Base-by-base conservation (phyloP, 768 basidiomycete species). In the Suillus subluteus region DNA sequence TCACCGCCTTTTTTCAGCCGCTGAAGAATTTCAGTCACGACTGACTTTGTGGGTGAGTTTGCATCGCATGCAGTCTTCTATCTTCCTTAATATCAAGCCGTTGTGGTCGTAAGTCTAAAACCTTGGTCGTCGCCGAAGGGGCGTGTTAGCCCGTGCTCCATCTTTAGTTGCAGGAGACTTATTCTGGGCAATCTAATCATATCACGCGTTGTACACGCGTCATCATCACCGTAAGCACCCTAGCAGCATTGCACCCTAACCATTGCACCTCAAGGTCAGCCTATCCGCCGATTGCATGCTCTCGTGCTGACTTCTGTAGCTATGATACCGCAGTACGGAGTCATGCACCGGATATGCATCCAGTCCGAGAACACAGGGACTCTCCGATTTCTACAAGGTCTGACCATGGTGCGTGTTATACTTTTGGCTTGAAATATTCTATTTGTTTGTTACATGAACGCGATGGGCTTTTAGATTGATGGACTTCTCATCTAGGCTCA, bases 1-100 rank as follows among this genome's bases (percentile, higher is more conserved):
- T 79, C 79, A 77, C 63, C 64, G 11, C 30, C 18, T 43, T 41
- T 30, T 26, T 12, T 8, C 40, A 41, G 23, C 26, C 18, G 26
- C 59, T 30, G 59, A 43, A 40, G 41, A 43, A 43, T 61, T 26
- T 12, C 26, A 41, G 26, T 61, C 26, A 41, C 6, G 26, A 41
- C 26, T 59, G 16, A 16, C 12, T 30, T 21, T 26, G 5, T 61
- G 26, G 21, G 55, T n/a, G 32, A 56, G 55, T n/a, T 7, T 37
- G 11, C 21, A 37, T 56, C 6, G 12, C 21, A 35, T 11, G 15
- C 16, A 32, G 18, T 11, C 9, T 32, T 32, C 21, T 13, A 56
- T 35, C 21, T 56, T 21, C 11, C 16, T 56, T 35, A 11, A 21
- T 11, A n/a, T 56, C 35, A 56, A 56, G 21, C 35, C 16, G 11